Percentiles rank a stretch among this genome's conserved stretches.
phyloP scores from a whole-genome alignment of 192 early-diverging fungal genomes.

The Gaertneriomyces semiglobifer region DNA sequence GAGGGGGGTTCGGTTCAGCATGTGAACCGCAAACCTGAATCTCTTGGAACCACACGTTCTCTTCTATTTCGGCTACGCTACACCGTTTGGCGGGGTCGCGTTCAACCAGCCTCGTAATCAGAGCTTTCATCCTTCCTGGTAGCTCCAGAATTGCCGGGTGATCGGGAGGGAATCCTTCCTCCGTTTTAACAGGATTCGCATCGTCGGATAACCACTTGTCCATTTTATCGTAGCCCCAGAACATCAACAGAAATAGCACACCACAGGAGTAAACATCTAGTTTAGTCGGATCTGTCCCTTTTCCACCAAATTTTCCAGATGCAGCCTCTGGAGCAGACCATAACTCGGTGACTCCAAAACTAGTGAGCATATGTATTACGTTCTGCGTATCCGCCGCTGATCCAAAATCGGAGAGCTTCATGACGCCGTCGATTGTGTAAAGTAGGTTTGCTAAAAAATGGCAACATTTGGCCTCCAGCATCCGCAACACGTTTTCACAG shows the following conservation, averaged over 20 bases:
- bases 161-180: constrained; percentile 9
- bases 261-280: constrained; percentile 23
- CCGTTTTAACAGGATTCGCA: background rate
- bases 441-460: constrained; percentile 12
- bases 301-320: background rate
- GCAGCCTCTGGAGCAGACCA: constrained; percentile 25
- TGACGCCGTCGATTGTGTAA: constrained; percentile 1
- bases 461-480: background rate
- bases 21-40: constrained; percentile 4
- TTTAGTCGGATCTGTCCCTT: constrained; percentile 1
- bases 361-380: constrained; percentile 20
- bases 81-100: constrained; percentile 12
- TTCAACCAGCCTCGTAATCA: constrained; percentile 10
- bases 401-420: constrained; percentile 26
- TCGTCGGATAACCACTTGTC: constrained; percentile 7
- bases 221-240: constrained; percentile 27
- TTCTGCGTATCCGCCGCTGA: constrained; percentile 24
- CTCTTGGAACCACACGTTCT: constrained; percentile 17
- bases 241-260: constrained; percentile 20
- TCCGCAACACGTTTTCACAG: background rate
- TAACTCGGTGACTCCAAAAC: constrained; percentile 12
- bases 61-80: background rate
- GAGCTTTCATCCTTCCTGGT: background rate
- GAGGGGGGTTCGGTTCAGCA: background rate
- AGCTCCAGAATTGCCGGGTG: constrained; percentile 15